phyloP scores from a whole-genome alignment of 148 eudicot species.

The Rhododendron ferrugineum region DNA sequence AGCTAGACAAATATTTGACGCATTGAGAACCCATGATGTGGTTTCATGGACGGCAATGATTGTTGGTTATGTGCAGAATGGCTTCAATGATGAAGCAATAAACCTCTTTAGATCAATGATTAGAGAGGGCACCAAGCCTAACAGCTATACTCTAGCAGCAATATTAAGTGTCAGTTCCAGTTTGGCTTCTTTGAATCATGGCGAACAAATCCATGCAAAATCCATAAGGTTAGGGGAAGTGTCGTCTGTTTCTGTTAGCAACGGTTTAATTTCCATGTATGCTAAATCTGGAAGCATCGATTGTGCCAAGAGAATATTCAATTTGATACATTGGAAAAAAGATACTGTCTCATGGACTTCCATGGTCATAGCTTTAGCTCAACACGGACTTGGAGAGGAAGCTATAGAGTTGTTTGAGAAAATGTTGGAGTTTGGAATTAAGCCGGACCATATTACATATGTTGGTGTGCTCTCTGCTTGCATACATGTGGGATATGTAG shows the following conservation, averaged over 20 bases:
- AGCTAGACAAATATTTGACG: slow-evolving; percentile 32
- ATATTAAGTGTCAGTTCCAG: slow-evolving; percentile 34
- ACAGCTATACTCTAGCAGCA: slow-evolving; percentile 33
- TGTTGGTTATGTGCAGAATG: slow-evolving; percentile 35
- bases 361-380: slow-evolving; percentile 37
- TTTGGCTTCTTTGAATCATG: slow-evolving; percentile 34
- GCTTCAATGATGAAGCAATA: slow-evolving; percentile 27
- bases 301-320: slow-evolving; percentile 21
- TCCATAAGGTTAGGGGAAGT: slow-evolving; percentile 23
- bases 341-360: slow-evolving; percentile 41
- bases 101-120: slow-evolving; percentile 32
- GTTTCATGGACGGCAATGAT: slow-evolving; percentile 43
- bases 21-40: slow-evolving; percentile 26
- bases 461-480: slow-evolving; percentile 43
- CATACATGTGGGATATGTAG: slow-evolving; percentile 32
- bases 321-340: slow-evolving; percentile 13
- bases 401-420: slow-evolving; percentile 26
- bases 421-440: slow-evolving; percentile 24
- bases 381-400: slow-evolving; percentile 34
- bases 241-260: slow-evolving; percentile 30
- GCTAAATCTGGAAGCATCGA: slow-evolving; percentile 32
- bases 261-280: slow-evolving; percentile 35
- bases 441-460: slow-evolving; percentile 37
- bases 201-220: slow-evolving; percentile 32
- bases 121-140: slow-evolving; percentile 29